Conservation (phyloP, 2,329 filamentous ascomycete species). For the Colletotrichum theobromicola region DNA sequence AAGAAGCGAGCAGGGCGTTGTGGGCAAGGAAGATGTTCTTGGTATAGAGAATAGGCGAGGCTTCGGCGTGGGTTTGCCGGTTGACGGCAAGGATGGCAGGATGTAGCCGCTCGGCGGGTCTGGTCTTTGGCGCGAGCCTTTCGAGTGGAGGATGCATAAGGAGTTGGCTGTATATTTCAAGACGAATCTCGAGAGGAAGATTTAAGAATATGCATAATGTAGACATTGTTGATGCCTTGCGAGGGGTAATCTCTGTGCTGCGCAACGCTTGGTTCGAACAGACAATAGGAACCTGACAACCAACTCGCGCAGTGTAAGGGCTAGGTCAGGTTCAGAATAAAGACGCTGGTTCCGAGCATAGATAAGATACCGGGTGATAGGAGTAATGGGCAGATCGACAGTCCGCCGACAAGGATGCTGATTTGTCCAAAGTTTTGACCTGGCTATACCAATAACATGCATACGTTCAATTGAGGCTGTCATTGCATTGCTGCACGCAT, state of each 20-base stretch:
- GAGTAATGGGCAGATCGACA: not conserved
- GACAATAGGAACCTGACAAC: not conserved
- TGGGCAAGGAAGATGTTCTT: slow-evolving; percentile 50
- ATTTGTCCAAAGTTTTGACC: not conserved
- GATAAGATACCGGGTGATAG: not conserved
- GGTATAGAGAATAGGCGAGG: slow-evolving; percentile 44
- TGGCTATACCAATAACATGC: not conserved
- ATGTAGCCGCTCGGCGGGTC: slow-evolving; percentile 28
- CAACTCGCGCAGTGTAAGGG: not conserved
- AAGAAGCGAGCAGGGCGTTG: slow-evolving; percentile 41
- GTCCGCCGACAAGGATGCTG: not conserved
- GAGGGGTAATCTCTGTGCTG: not conserved
- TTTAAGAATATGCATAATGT: slow-evolving; percentile 34
- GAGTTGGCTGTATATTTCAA: slow-evolving; percentile 50
- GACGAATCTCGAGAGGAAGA: slow-evolving; percentile 50
- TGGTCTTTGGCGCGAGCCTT: slow-evolving; percentile 10
- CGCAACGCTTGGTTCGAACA: not conserved
- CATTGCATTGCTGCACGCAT: not conserved
- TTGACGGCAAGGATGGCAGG: slow-evolving; percentile 44
- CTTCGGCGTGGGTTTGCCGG: slow-evolving; percentile 47
- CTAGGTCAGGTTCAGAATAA: not conserved
- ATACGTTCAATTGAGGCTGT: not conserved
- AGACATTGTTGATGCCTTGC: not conserved
- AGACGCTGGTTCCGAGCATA: not conserved
- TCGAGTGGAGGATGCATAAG: slow-evolving; percentile 36